Evolutionary conservation across 129 eudicot genomes (phyloP).

Genomic region (Ambrosia trifida): DNA sequence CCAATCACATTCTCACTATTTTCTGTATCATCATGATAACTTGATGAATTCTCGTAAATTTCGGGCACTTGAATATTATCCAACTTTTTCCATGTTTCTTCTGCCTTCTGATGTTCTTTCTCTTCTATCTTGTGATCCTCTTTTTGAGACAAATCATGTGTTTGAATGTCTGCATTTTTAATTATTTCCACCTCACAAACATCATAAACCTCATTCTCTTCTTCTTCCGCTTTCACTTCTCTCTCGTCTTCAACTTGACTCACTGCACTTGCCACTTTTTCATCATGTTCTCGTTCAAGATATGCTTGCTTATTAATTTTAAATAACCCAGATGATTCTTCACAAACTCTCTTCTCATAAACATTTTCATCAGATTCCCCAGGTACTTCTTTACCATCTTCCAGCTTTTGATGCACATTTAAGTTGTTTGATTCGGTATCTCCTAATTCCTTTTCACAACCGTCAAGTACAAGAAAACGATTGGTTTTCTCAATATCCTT

Average conservation of each 20-base stretch:
- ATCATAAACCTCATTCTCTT: slow-evolving; percentile 21
- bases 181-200: slow-evolving; percentile 38
- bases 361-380: slow-evolving; percentile 22
- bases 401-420: slow-evolving; percentile 27
- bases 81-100: not conserved
- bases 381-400: slow-evolving; percentile 18
- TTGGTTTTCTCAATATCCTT: slow-evolving; percentile 32
- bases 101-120: not conserved
- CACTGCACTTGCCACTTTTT: slow-evolving; percentile 27
- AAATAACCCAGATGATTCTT: slow-evolving; percentile 19
- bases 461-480: slow-evolving; percentile 30
- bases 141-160: slow-evolving; percentile 16
- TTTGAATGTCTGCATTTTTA: slow-evolving; percentile 23
- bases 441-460: slow-evolving; percentile 29
- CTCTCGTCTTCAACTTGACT: slow-evolving; percentile 25
- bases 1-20: slow-evolving; percentile 33
- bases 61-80: slow-evolving; percentile 19
- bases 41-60: slow-evolving; percentile 30
- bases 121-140: slow-evolving; percentile 22
- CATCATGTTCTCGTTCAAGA: slow-evolving; percentile 38
- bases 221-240: slow-evolving; percentile 35
- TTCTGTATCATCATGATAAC: slow-evolving; percentile 39
- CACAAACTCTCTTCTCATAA: slow-evolving; percentile 28
- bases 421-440: slow-evolving; percentile 24
- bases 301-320: slow-evolving; percentile 34